Conservation (phyloP, 1,284 basidiomycete genomes). For the Fomitiporia mediterranea region DNA sequence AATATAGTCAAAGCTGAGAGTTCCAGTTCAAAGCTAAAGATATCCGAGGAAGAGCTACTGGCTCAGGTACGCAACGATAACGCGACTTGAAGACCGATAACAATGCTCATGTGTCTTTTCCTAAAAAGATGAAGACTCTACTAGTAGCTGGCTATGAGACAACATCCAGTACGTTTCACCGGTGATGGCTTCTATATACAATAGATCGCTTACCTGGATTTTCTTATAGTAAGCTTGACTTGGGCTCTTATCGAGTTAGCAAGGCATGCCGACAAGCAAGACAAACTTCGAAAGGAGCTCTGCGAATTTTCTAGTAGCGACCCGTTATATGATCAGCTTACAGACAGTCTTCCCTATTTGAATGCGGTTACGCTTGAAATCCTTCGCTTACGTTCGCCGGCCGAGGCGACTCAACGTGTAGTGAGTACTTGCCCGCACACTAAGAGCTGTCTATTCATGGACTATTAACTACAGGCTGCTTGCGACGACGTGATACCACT, state of each 20-base stretch:
- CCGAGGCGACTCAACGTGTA: conserved; percentile 37
- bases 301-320: conserved; percentile 20
- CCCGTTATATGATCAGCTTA: conserved; percentile 30
- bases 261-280: conserved; percentile 28
- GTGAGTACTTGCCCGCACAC: conserved; percentile 26
- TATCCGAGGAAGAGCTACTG: conserved; percentile 67
- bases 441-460: neutral
- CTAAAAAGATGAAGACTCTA: conserved; percentile 33
- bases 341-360: conserved; percentile 21
- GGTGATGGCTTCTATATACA: neutral
- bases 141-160: conserved; percentile 41
- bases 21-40: conserved; percentile 35
- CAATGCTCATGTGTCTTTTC: neutral
- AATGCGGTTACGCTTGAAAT: conserved; percentile 24
- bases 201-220: neutral
- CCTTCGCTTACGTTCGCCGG: conserved; percentile 23
- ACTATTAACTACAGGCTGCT: conserved; percentile 6
- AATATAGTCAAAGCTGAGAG: conserved; percentile 48
- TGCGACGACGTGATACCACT: conserved; percentile 18
- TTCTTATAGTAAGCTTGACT: conserved; percentile 30
- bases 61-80: conserved; percentile 42
- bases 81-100: neutral
- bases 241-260: conserved; percentile 26
- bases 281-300: conserved; percentile 28
- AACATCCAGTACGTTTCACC: conserved; percentile 33